Base-by-base conservation (phyloP, 352 stramenopile species). In the Globisporangium acanthophoron region DNA sequence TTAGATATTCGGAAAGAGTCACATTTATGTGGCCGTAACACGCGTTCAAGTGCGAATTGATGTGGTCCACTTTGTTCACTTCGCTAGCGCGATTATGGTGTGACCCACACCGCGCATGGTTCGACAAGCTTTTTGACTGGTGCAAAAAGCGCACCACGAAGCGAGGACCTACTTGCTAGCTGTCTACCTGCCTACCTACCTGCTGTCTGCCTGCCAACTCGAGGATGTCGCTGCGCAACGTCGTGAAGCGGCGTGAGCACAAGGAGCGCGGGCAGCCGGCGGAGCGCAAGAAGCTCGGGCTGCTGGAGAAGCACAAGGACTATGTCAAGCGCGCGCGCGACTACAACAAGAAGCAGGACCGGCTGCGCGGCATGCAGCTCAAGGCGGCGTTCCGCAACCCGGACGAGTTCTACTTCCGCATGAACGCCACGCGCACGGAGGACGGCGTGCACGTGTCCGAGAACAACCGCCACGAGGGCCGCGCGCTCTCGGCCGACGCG, bases 351-450 rank as follows among this genome's bases (percentile, higher is more conserved):
- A 99, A 99, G 81, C 74, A 97, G 68, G 70, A 92, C 55, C 71
- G 77, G 15, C 74, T 99, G 29, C 82, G 86, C 61, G 74, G 70
- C 37, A 85, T 99, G 67, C 73, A 93, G 52, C 68, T 85, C 51
- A 98, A 98, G 68, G 95, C 93, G 20, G 69, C 90, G n/a, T 87
- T 98, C 73, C 82, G 93, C 59, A 99, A 99, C 70, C 96, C 96
- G 13, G 97, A 99, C 74, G 97, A 99, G 82, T 99, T 99, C 74
- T 99, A 99, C 76, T 98, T 98, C 74, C 87, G 82, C 24, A 99
- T 99, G 97, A 79, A 96, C 52, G 85, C 77, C 44, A 70, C 75
- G 6, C 66, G 85, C 64, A 97, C 90, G 8, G 74, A 89, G 51
- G 66, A 64, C n/a, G 83, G 83, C 51, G 73, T 91, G 33, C 82